Conservation (phyloP, 1,139 yeast genomes). For the Kodamaea plutei region DNA sequence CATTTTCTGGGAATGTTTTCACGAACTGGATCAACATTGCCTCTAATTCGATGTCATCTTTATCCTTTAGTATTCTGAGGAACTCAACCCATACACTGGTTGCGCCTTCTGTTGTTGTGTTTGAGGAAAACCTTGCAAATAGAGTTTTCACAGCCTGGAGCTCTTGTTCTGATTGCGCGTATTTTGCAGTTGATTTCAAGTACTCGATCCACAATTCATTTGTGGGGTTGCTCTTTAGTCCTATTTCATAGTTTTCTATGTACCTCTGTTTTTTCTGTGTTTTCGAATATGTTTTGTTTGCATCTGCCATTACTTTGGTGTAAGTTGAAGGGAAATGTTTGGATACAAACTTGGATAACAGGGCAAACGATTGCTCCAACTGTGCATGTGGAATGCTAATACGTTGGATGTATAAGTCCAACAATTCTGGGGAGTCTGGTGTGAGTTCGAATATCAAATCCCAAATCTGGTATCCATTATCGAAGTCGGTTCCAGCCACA, state of each 20-base stretch:
- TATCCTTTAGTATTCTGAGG: conserved; percentile 5
- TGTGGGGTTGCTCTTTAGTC: conserved; percentile 15
- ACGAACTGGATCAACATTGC: conserved; percentile 18
- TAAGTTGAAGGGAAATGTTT: conserved; percentile 26
- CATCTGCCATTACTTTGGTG: conserved; percentile 34
- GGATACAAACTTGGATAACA: conserved; percentile 43
- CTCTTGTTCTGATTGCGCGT: conserved; percentile 7
- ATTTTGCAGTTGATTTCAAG: conserved; percentile 24
- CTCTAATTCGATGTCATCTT: conserved; percentile 10
- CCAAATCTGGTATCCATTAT: conserved; percentile 37
- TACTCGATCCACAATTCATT: conserved; percentile 30
- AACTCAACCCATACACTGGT: conserved; percentile 6
- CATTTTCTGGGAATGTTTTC: conserved; percentile 20
- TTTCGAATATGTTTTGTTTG: conserved; percentile 29
- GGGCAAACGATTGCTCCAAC: conserved; percentile 39
- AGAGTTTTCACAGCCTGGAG: conserved; percentile 7
- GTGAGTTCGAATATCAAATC: conserved; percentile 15
- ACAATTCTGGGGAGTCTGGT: conserved; percentile 9
- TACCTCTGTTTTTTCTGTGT: conserved; percentile 27
- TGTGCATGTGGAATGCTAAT: conserved; percentile 40
- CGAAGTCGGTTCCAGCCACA: conserved; percentile 29
- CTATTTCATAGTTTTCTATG: conserved; percentile 25
- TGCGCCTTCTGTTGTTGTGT: not conserved
- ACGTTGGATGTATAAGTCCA: conserved; percentile 29
- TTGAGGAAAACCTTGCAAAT: conserved; percentile 5